Evolutionary conservation across 2,329 filamentous ascomycete genomes (phyloP), one percentile per base, ranked within the genome.

Genomic region (Exophiala spinifera): DNA sequence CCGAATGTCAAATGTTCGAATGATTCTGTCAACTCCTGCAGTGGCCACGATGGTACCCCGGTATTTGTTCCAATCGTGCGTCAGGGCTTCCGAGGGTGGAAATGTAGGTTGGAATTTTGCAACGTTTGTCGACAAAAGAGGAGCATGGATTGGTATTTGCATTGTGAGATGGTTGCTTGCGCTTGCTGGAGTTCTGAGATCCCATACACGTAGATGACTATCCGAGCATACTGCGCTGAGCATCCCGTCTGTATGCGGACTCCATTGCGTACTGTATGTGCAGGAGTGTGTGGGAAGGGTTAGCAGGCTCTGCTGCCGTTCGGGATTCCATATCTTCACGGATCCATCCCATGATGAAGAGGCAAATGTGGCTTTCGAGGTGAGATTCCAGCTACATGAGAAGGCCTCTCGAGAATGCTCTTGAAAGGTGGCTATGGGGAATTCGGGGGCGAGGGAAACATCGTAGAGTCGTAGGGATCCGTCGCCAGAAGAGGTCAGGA

Each of bases 31-130:
- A 3, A 97, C 94, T 51, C 94, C 92, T 1, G 84, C 94, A 0
- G 90, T 90, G 0, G 94, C 94, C 51, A 99, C 76, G 21, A 96
- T 78, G 0, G 85, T 87, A 62, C 91, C 84, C 36, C 88, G 83
- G 74, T 99, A 99, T 73, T 99, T 99, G 76, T 99, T 99, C 94
- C 94, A 99, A 72, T 99, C 94, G 72, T 97, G 94, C 0, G 91
- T 96, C 28, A 99, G 80, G 34, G 89, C 84, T 76, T 99, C 94
- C 8, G 84, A 80, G 0, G 91, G 90, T n/a, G 83, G 76, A 7
- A 78, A 69, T 1, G 69, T 68, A 0, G 67, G 68, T 28, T 70
- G 68, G 3, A 64, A 56, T 19, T 65, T 62, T 10, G 53, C 52
- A 21, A 61, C 25, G 33, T 49, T 51, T 3, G 49, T 59, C 14